Evolutionary conservation across 352 stramenopile species (phyloP), one percentile per base, ranked within the genome.

Genomic region (Pseudoperonospora humuli): DNA sequence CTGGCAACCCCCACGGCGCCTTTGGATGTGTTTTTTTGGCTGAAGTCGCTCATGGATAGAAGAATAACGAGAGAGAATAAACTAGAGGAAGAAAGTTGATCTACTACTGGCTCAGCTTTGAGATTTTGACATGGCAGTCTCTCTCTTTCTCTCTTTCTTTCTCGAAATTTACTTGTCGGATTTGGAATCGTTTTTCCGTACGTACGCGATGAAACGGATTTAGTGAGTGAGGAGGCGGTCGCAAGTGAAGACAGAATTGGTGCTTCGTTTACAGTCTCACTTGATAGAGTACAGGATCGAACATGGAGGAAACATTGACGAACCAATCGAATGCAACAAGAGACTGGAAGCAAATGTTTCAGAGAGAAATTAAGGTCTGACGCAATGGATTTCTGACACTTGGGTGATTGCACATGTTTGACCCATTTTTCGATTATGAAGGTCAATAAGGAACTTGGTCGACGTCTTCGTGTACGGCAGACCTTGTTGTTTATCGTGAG

Each of bases 211-310:
- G 50, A 64, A 64, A 64, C 50, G 55, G 49, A 64, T 39, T 21
- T 7, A 44, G 38, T 23, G 31, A 61, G 53, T 64, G 54, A 64
- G 39, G 27, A 64, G 49, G 42, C 32, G 39, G 53, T 49, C 29
- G 13, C 7, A 4, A 50, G 35, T 43, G 42, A 55, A 49, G 46
- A 49, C 42, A 38, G 50, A 54, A 42, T 49, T 39, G 32, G 37
- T 45, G 10, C 20, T 15, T 10, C 33, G 21, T 14, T 41, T 9
- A 27, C n/a, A 14, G n/a, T 15, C 3, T 13, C 10, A 5, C 10
- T 34, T 17, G 3, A 17, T n/a, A 9, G 27, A 13, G 17, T 6
- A 37, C 10, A 23, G 38, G 26, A 7, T 29, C 25, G n/a, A 38
- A 5, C 23, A 56, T 57, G 50, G 50, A 61, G 26, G 42, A 57